phyloP scores from a whole-genome alignment of 805 yeast genomes.

The Diddensiella santjacobensis region DNA sequence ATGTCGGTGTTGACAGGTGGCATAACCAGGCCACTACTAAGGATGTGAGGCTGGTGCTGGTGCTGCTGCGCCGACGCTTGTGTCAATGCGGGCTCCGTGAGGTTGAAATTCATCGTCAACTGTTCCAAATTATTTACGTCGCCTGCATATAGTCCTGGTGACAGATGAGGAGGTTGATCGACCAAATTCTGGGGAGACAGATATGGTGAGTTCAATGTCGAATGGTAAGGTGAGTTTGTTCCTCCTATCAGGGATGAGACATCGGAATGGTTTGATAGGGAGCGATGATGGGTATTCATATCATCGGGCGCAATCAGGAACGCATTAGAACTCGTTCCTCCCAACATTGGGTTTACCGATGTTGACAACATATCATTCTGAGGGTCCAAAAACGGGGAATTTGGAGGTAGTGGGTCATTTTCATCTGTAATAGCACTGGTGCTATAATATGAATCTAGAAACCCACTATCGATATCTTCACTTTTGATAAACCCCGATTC shows the following conservation, averaged over 20 bases:
- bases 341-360: constrained; percentile 5
- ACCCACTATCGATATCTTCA: neutral
- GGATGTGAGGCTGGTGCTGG: neutral
- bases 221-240: constrained; percentile 18
- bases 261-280: constrained; percentile 14
- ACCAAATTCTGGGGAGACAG: constrained; percentile 6
- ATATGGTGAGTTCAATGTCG: constrained; percentile 20
- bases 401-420: neutral
- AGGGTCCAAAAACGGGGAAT: neutral
- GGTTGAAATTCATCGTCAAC: constrained; percentile 16
- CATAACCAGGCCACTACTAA: neutral
- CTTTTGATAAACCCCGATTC: too few species aligned
- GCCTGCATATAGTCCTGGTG: neutral
- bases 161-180: neutral
- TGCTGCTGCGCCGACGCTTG: neutral
- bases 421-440: neutral
- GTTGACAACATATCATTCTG: neutral
- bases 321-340: neutral
- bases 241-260: constrained; percentile 12
- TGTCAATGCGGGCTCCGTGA: constrained; percentile 5
- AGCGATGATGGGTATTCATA: neutral
- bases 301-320: neutral
- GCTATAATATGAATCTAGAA: neutral
- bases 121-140: constrained; percentile 16
- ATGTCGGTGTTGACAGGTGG: neutral